Evolutionary conservation across 1,284 basidiomycete species (phyloP).

Genomic region (Ustilago crameri): DNA sequence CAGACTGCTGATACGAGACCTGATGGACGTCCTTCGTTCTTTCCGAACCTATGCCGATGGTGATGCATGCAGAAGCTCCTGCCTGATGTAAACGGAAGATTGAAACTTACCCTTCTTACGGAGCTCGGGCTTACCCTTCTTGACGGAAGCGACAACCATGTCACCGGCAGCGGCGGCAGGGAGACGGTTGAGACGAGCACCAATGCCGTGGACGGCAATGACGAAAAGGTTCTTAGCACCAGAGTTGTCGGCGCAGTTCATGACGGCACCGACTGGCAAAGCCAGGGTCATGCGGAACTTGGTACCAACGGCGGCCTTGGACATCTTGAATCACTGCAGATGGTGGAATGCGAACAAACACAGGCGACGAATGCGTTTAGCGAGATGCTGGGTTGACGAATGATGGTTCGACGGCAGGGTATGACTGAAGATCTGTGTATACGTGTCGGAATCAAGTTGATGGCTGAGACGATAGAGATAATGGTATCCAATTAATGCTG

Average conservation of each 20-base stretch:
- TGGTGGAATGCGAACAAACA: neutral
- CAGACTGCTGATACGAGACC: too few relatives aligned
- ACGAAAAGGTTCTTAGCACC: constrained; percentile 95
- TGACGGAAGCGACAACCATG: constrained; percentile 98
- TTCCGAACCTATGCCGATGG: neutral
- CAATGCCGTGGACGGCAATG: constrained; percentile 91
- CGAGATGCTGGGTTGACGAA: constrained; percentile 1
- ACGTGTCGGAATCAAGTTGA: too few relatives aligned
- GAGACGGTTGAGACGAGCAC: constrained; percentile 95
- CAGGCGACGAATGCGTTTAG: constrained; percentile 11
- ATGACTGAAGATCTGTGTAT: constrained; percentile 14
- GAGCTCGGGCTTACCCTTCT: constrained; percentile 99
- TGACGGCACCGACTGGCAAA: constrained; percentile 96
- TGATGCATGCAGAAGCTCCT: neutral
- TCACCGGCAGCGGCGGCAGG: constrained; percentile 98
- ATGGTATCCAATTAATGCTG: too few relatives aligned
- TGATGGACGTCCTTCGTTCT: neutral
- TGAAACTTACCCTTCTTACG: constrained; percentile 92
- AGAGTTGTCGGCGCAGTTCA: constrained; percentile 99
- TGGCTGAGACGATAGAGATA: too few relatives aligned
- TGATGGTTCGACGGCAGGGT: neutral
- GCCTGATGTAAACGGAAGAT: neutral
- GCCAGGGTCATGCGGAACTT: constrained; percentile 84
- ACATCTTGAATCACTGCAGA: constrained; percentile 59
- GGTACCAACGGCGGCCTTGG: constrained; percentile 77